Evolutionary conservation across 208 protist genomes (phyloP), one percentile per base, ranked within the genome.

Genomic region (Phytomonas serpens): DNA sequence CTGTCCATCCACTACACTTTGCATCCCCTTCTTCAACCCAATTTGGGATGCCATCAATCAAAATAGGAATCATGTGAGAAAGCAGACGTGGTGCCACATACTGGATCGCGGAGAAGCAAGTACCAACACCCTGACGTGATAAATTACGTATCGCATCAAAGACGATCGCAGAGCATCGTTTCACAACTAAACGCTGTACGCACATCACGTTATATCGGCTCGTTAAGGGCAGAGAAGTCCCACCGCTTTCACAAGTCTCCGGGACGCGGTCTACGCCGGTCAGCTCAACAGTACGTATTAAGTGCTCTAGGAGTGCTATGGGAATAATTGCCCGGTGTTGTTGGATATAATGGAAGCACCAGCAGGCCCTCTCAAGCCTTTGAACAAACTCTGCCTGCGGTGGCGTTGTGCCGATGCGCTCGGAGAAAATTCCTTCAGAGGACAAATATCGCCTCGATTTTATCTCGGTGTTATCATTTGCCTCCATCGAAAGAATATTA

Each of bases 271-370:
- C 9, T 11, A 14, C 40, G 9, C 40, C 40, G 14, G 40, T 47
- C 40, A 47, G 40, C 4, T 47, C 40, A 47, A 47, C 40, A 19
- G 40, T 47, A 19, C 14, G 40, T 11, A 10, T 19, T 47, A 47
- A 2, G 40, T 16, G 3, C 40, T 47, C 14, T 3, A 47, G 40
- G 40, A 47, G 40, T 47, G 40, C 9, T 3, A 47, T 47, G 13
- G 80, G 74, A 27, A 81, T 77, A 13, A 69, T 68, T 27, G 62
- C 68, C 3, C 29, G 42, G 70, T 79, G 80, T 11, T 23, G 29
- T 23, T 65, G 74, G 10, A 78, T 52, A 42, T 80, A 85, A 14
- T 72, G 75, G n/a, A 85, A 71, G 30, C 69, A 79, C 67, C 78
- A 81, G 51, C 75, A 78, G 14, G 75, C 72, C 3, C 66, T 67